Evolutionary conservation across 2,329 filamentous ascomycete genomes (phyloP).

Genomic region (Phaeosphaeriaceae sp.): DNA sequence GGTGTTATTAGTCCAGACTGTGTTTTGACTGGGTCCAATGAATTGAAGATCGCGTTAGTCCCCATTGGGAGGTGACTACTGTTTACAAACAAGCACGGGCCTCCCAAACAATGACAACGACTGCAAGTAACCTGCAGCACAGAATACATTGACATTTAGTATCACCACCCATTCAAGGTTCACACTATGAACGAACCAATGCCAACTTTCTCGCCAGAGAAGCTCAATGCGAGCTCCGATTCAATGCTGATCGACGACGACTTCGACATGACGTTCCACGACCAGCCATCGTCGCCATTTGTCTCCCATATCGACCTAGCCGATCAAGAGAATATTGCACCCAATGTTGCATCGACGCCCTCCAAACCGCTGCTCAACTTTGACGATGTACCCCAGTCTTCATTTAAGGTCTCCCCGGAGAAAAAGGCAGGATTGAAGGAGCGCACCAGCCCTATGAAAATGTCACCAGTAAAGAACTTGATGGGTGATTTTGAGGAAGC

Average conservation of each 20-base stretch:
- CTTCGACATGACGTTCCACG: conserved; percentile 48
- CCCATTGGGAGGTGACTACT: conserved; percentile 14
- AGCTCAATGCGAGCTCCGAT: conserved; percentile 32
- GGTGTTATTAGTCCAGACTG: conserved; percentile 1
- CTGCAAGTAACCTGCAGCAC: conserved; percentile 10
- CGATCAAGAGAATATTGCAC: conserved; percentile 47
- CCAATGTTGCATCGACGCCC: conserved; percentile 28
- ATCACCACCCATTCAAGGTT: conserved; percentile 11
- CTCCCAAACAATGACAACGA: neutral
- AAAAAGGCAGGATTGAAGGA: conserved; percentile 37
- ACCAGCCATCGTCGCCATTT: conserved; percentile 57
- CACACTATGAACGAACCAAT: conserved; percentile 41
- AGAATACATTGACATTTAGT: conserved; percentile 18
- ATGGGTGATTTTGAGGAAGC: conserved; percentile 35
- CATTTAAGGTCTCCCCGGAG: conserved; percentile 40
- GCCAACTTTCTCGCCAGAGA: conserved; percentile 37
- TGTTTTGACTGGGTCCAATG: neutral
- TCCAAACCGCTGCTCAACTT: conserved; percentile 29
- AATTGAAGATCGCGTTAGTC: neutral
- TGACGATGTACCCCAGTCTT: conserved; percentile 38
- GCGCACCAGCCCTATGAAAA: conserved; percentile 39
- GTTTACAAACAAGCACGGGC: conserved; percentile 19
- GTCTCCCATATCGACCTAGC: conserved; percentile 52
- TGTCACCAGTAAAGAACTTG: conserved; percentile 36
- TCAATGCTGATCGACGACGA: conserved; percentile 34